Percentiles rank a stretch among this genome's conserved stretches.
phyloP scores from a whole-genome alignment of 306 rosid species.

The Astragalus membranaceus region DNA sequence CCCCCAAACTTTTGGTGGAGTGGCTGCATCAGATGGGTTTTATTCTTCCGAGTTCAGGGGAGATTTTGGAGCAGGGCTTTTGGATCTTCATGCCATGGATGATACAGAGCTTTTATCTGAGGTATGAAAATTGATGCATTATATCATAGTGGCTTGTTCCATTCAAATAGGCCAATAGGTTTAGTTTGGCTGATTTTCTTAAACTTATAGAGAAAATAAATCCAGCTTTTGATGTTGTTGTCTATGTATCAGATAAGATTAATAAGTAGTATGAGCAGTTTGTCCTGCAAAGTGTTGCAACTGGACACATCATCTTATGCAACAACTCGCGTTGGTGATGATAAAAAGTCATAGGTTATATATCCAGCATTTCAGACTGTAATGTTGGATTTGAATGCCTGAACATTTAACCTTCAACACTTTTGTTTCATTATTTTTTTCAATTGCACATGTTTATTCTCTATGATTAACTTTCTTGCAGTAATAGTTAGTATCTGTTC shows the following conservation, averaged over 20 bases:
- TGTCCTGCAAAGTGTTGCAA: background rate
- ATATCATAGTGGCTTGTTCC: background rate
- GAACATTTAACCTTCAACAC: background rate
- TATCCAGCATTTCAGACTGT: background rate
- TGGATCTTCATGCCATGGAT: slow-evolving; percentile 99
- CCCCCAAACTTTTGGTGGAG: slow-evolving; percentile 59
- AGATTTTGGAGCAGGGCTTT: slow-evolving; percentile 96
- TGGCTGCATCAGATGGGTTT: slow-evolving; percentile 57
- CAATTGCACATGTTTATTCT: background rate
- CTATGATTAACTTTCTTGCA: background rate
- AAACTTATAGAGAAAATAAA: background rate
- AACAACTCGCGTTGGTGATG: background rate
- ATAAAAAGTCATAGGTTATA: background rate
- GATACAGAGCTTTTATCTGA: slow-evolving; percentile 92
- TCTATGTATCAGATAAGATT: background rate
- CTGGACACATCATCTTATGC: slow-evolving; percentile 5
- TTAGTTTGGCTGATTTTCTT: background rate
- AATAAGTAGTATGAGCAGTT: background rate
- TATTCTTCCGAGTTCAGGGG: slow-evolving; percentile 88
- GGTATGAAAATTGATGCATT: slow-evolving; percentile 50
- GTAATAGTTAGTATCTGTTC: background rate
- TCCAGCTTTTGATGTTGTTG: background rate
- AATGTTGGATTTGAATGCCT: background rate
- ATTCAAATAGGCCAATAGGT: background rate
- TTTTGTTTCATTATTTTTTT: background rate